These are phyloP conservation scores for Fusarium falciforme DNA, from an alignment of 2,329 filamentous ascomycete genomes.

Conservation along the genomic window DNA sequence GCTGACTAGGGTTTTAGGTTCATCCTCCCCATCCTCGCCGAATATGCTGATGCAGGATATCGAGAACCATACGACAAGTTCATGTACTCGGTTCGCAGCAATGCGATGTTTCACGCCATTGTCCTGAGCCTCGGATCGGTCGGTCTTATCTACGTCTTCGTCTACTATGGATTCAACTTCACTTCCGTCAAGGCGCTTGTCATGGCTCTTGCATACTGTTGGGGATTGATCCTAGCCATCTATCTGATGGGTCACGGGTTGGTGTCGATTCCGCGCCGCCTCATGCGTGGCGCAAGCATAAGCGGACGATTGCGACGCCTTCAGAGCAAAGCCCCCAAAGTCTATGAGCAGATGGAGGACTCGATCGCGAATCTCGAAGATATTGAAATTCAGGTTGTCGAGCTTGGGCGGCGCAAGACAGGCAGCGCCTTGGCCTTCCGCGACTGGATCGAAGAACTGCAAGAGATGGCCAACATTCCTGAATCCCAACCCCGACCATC, in stretches of 20 bases:
- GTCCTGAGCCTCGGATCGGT: conserved; percentile 76
- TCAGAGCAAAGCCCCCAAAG: conserved; percentile 80
- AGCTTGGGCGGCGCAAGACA: conserved; percentile 83
- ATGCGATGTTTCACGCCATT: conserved; percentile 89
- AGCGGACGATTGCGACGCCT: conserved; percentile 79
- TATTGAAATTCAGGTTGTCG: conserved; percentile 82
- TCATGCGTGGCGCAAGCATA: conserved; percentile 84
- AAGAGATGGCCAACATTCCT: conserved; percentile 77
- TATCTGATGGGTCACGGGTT: conserved; percentile 98
- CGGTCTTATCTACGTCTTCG: conserved; percentile 85
- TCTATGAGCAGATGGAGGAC: conserved; percentile 90
- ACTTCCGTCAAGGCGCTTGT: conserved; percentile 82
- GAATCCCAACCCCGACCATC: conserved; percentile 65
- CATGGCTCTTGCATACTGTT: conserved; percentile 95
- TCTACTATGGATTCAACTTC: conserved; percentile 79
- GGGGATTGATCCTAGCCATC: conserved; percentile 90
- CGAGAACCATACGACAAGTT: conserved; percentile 85
- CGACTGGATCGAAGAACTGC: conserved; percentile 96
- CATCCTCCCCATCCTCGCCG: conserved; percentile 90
- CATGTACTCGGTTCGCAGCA: conserved; percentile 85
- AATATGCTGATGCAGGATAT: conserved; percentile 95
- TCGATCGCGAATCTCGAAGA: conserved; percentile 83
- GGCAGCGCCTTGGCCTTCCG: conserved; percentile 80
- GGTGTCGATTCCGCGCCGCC: conserved; percentile 85
- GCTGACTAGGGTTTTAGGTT: conserved; percentile 66